Evolutionary conservation across 176 grass and related monocot species (phyloP).

Genomic region (Oryza punctata): DNA sequence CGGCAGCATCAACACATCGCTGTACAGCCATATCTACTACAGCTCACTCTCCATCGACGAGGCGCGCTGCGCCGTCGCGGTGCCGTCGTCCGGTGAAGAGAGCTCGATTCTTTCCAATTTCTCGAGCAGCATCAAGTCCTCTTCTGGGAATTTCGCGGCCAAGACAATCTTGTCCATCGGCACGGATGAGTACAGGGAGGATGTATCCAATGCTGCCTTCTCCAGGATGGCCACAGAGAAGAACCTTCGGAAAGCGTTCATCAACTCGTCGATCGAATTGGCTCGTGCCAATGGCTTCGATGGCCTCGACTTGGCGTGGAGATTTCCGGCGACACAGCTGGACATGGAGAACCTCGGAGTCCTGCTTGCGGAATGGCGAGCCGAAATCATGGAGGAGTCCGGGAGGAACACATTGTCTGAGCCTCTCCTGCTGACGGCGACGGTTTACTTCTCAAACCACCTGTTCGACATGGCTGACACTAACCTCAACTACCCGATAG

Average conservation of each 20-base stretch:
- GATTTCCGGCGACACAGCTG: conserved; percentile 42
- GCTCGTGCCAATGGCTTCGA: conserved; percentile 64
- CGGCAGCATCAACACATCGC: conserved; percentile 51
- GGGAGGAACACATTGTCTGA: conserved; percentile 14
- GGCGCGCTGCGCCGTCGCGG: conserved; percentile 5
- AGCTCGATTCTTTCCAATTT: conserved; percentile 36
- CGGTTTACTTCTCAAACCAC: conserved; percentile 77
- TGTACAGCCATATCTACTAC: conserved; percentile 85
- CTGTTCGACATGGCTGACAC: conserved; percentile 51
- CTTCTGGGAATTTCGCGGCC: conserved; percentile 39
- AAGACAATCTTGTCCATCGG: conserved; percentile 56
- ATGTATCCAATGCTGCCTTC: conserved; percentile 48
- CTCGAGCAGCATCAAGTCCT: conserved; percentile 51
- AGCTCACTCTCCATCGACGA: conserved; percentile 58
- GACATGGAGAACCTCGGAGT: conserved; percentile 64
- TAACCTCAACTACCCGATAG: conserved; percentile 66
- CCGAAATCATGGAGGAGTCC: conserved; percentile 54
- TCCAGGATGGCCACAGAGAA: conserved; percentile 57
- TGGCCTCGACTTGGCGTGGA: conserved; percentile 72
- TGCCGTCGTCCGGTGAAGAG: conserved; percentile 25
- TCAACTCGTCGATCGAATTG: conserved; percentile 50
- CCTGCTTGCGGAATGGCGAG: conserved; percentile 63
- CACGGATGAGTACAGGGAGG: conserved; percentile 31
- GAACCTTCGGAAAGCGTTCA: conserved; percentile 46
- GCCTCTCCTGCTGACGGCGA: conserved; percentile 62